These are phyloP conservation scores for Aureobasidium sp. DNA, from an alignment of 2,329 filamentous ascomycete genomes.

Conservation along the genomic window DNA sequence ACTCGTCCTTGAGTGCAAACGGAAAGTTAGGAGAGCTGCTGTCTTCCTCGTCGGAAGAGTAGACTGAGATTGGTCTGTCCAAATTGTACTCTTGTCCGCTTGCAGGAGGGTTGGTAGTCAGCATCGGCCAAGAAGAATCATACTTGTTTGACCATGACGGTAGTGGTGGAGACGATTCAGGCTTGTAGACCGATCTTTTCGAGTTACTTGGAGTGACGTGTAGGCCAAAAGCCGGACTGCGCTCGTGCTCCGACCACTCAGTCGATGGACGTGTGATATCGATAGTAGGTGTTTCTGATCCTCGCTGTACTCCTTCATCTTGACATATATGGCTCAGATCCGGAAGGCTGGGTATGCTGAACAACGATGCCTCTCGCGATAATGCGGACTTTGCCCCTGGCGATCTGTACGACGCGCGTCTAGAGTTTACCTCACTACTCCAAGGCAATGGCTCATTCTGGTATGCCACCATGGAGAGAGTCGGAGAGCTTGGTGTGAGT, in stretches of 20 bases:
- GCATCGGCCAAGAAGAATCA: constrained; percentile 21
- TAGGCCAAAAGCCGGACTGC: background rate
- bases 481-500: constrained; percentile 32
- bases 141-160: constrained; percentile 14
- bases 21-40: constrained; percentile 12
- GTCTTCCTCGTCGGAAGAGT: constrained; percentile 6
- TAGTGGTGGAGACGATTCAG: background rate
- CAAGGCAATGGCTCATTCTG: constrained; percentile 1
- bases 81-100: constrained; percentile 19
- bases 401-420: background rate
- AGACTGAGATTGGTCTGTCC: background rate
- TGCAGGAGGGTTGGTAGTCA: constrained; percentile 3
- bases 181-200: background rate
- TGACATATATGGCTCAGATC: constrained; percentile 18
- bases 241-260: constrained; percentile 7
- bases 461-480: constrained; percentile 21
- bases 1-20: constrained; percentile 2
- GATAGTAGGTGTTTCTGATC: constrained; percentile 5
- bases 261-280: constrained; percentile 12
- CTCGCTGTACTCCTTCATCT: background rate
- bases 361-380: constrained; percentile 16
- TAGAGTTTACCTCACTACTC: background rate
- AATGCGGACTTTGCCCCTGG: background rate
- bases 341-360: constrained; percentile 30
- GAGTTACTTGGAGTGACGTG: constrained; percentile 2